Base-by-base conservation (phyloP, 1,284 basidiomycete genomes). In the Kalmanozyma brasiliensis region DNA sequence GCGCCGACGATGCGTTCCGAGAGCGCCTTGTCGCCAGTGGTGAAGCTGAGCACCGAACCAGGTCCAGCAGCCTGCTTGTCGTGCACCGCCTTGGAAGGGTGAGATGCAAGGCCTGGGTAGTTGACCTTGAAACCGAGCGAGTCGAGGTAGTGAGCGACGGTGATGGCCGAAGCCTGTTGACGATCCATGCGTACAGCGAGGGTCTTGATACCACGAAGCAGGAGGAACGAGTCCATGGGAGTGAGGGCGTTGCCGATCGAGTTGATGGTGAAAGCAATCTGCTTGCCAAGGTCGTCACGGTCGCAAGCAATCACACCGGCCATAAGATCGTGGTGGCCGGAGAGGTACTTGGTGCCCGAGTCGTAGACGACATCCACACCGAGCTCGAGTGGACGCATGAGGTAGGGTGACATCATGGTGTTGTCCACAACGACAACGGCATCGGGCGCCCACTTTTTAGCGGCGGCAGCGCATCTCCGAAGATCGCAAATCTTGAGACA, bases 371-470 rank as follows among this genome's bases (percentile, higher is more conserved):
- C 89, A 80, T 99, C 96, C 42, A 91, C 93, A 24, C 96, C 96
- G 63, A 96, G 90, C 80, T 98, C 93, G 48, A 98, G 87, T 2
- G 96, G 96, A 52, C 94, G 86, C 84, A 97, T 94, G 17, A 98
- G 87, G 84, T 98, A 98, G 10, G 96, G 96, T 78, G 94, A 97
- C 94, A 98, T 97, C 96, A 98, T 98, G 67, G 96, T 98, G 84
- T 99, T 99, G 84, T 99, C 96, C 22, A 77, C 73, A 5, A 81
- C 79, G 10, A 80, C 73, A 14, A 80, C 48, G 4, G 79, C 79
- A 32, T 80, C 76, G n/a, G 78, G 78, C 3, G 72, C 73, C 55
- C 71, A 74, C 49, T 68, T 63, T 40, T 79, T 77, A 29, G 71
- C 79, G 26, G 76, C 68, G 24, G 67, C 59, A 23, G 70, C 70